Conservation (phyloP, 148 eudicot genomes). For the Camellia japonica region DNA sequence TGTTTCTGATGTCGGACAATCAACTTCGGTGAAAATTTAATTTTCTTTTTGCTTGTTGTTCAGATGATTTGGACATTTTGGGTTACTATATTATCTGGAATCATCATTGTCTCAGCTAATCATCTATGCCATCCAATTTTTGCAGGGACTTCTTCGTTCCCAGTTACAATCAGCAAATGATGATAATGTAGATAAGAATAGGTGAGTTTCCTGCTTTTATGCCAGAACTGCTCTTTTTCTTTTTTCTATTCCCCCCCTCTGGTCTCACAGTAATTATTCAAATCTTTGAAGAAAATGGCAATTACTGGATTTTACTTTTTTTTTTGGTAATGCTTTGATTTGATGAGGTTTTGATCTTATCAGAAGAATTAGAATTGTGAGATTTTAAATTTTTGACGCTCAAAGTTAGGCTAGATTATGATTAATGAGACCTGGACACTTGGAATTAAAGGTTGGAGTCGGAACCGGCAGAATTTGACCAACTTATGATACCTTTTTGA, state of each 20-base stretch:
- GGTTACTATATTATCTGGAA: no score
- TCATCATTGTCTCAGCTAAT: no score
- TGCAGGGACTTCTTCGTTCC: conserved; percentile 75
- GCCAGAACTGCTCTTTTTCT: no score
- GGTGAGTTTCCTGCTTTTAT: conserved; percentile 31
- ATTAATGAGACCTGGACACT: background rate
- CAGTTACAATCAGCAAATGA: conserved; percentile 82
- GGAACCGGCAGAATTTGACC: no score
- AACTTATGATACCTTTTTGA: no score
- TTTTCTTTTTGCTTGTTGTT: no score
- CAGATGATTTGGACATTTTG: no score
- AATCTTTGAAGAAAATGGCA: background rate
- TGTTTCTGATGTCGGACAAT: no score
- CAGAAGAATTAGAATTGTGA: background rate
- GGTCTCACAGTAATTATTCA: background rate
- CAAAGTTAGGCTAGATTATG: background rate
- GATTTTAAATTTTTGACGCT: background rate
- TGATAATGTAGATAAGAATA: conserved; percentile 63
- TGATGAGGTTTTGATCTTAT: background rate
- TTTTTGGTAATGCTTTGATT: background rate
- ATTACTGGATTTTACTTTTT: background rate
- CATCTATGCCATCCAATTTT: no score
- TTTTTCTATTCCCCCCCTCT: background rate
- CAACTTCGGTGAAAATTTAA: no score
- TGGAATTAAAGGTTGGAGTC: no score